Evolutionary conservation across 345 rosid genomes (phyloP), one percentile per base, ranked within the genome.

Genomic region (Syzygium oleosum): DNA sequence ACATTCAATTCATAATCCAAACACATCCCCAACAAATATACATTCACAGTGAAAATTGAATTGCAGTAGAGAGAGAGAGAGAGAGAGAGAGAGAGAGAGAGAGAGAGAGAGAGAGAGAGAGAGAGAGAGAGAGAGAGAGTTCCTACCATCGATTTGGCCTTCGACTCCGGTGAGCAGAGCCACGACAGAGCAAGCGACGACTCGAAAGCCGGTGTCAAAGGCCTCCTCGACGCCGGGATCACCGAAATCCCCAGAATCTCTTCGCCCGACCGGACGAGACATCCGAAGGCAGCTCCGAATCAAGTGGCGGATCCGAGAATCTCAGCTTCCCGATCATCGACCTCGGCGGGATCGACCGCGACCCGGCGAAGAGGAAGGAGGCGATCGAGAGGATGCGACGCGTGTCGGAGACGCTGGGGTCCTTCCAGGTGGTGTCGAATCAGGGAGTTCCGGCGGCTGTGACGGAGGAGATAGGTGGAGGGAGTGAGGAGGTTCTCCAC

Each of bases 261-360:
- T 88, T 88, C 88, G 7, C 61, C 31, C 87, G 51, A 51, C 12
- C 51, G 12, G 12, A 51, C 51, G 3, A 51, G 51, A 51, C 51
- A 10, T 51, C 51, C 11, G 51, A 51, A 51, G 51, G 51, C 51
- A 51, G 11, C 51, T 51, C 15, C 86, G 52, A 85, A 41, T 52
- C 46, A 7, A 55, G 5, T 49, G 22, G 46, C 58, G 41, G 52
- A 4, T 7, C 58, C 52, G 46, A 29, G 14, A n/a, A 9, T 22
- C 27, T 12, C 79, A 80, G 90, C 9, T 87, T 93, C 79, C 95
- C 94, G 2, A 86, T 89, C 14, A 92, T 93, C 21, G 92, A 93
- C 87, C 92, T 93, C 27, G 41, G 83, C 10, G 87, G 84, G 43
- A 41, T 41, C 43, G 43, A 41, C 43, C 6, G 43, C 43, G 6